phyloP scores from a whole-genome alignment of 1,284 basidiomycete species.

The Singerocomus inundabilis region DNA sequence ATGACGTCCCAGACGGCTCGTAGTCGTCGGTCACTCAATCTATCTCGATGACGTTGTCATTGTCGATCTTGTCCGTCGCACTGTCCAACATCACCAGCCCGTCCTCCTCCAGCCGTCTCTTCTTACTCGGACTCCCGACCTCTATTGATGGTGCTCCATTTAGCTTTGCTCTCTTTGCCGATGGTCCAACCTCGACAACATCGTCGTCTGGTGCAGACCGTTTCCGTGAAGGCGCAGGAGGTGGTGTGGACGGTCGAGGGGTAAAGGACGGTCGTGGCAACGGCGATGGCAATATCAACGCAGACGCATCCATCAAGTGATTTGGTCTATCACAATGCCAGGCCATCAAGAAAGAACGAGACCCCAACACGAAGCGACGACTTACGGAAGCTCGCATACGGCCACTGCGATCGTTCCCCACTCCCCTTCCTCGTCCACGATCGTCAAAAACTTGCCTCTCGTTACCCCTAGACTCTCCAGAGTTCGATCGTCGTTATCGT shows the following conservation, averaged over 20 bases:
- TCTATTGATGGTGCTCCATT: constrained; percentile 19
- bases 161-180: constrained; percentile 50
- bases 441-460: constrained; percentile 78
- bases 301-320: constrained; percentile 46
- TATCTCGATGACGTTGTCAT: constrained; percentile 55
- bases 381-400: constrained; percentile 71
- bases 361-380: constrained; percentile 26
- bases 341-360: constrained; percentile 1
- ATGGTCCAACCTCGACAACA: constrained; percentile 47
- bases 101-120: constrained; percentile 63
- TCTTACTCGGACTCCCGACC: constrained; percentile 58
- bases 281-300: constrained; percentile 60
- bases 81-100: constrained; percentile 65
- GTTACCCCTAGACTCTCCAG: constrained; percentile 71
- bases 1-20: too few species aligned
- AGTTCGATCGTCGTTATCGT: constrained; percentile 76
- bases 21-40: constrained; percentile 39
- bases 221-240: constrained; percentile 48
- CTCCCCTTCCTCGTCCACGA: constrained; percentile 87
- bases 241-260: constrained; percentile 40
- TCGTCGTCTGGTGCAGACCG: constrained; percentile 55
- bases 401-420: constrained; percentile 73
- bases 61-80: constrained; percentile 52
- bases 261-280: constrained; percentile 55
- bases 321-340: constrained; percentile 41